Base-by-base conservation (phyloP, 2,329 filamentous ascomycete species). In the Elsinoe necatrix region DNA sequence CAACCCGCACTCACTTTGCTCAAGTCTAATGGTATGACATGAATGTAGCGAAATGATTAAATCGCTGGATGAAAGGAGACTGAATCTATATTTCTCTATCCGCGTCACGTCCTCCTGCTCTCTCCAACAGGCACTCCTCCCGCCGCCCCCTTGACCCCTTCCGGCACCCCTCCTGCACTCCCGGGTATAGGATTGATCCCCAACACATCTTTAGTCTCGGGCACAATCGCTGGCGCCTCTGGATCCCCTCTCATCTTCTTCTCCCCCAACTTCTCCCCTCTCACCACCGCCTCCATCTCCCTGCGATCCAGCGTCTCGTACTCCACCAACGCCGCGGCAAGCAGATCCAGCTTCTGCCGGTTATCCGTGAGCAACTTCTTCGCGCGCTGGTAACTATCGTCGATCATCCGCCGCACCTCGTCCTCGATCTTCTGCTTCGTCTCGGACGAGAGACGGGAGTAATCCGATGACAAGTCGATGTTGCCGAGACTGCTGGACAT, bases 301-400 rank as follows among this genome's bases (percentile, higher is more conserved):
- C 86, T 84, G 70, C 86, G 87, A 69, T 87, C 86, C 54, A 98
- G 75, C 0, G 90, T 96, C 76, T 98, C 93, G 71, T 96, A 97
- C 71, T 96, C 85, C 31, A 98, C 83, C 8, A 98, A 79, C 4
- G 91, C 93, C 66, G 91, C 84, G 25, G 93, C 92, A 8, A 98
- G 76, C 9, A 89, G 77, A 65, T 98, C 92, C 6, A 98, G 80
- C 70, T 95, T 92, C 58, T 86, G 85, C 57, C 90, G 83, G 69
- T 87, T 89, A 34, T 82, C 80, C 1, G 79, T 81, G 47, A 98
- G 73, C 3, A 97, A 77, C 47, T 80, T 80, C 41, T 73, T 76
- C 0, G 91, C 89, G 34, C 90, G 86, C 56, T 81, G 77, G 60
- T 89, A 86, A 14, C 86, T 87, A 66, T 93, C 91, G 64, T 90